Evolutionary conservation across 352 stramenopile genomes (phyloP), one percentile per base, ranked within the genome.

Genomic region (Thalassiosira oceanica): DNA sequence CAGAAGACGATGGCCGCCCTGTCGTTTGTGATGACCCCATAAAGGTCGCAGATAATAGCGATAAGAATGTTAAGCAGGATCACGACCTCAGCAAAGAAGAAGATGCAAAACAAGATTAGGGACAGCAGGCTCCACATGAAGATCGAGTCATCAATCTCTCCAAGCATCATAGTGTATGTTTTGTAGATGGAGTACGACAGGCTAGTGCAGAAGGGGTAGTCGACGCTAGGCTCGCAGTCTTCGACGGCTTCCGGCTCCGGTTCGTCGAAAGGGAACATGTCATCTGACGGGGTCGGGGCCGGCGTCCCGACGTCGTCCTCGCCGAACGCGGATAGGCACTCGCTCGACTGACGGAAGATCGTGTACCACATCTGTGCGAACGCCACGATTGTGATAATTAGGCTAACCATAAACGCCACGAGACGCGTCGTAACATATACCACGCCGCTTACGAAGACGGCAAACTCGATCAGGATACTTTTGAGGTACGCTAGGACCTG

Each of bases 1-100:
- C 80, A 88, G 53, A 90, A 90, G 1, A 88, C 83, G 67, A 90
- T 87, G 0, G 79, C 77, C 27, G 77, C 77, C 27, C 83, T 65
- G 57, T 91, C 80, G 50, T 91, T 88, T 37, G 87, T 83, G 68
- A 91, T 83, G 5, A 91, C 73, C 71, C 85, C 76, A 57, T 91
- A 91, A 0, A 54, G 79, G 55, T 89, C 80, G 11, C 79, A 88
- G 6, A 91, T 78, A 75, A 91, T 91, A 27, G 84, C 84, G 49
- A 91, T 91, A 26, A 91, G 63, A 43, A 91, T 73, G 57, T 91
- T 91, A 39, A 52, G 74, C 26, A 91, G 51, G 27, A 91, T 50
- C 68, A 91, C 84, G 21, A 89, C 77, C 11, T 87, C 76, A 29
- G 87, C 62, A 54, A 91, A 91, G 0, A 55, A 82, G 49, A 87